These are phyloP conservation scores for Pyrenophora seminiperda DNA, from an alignment of 2,329 filamentous ascomycete genomes.

Conservation along the genomic window DNA sequence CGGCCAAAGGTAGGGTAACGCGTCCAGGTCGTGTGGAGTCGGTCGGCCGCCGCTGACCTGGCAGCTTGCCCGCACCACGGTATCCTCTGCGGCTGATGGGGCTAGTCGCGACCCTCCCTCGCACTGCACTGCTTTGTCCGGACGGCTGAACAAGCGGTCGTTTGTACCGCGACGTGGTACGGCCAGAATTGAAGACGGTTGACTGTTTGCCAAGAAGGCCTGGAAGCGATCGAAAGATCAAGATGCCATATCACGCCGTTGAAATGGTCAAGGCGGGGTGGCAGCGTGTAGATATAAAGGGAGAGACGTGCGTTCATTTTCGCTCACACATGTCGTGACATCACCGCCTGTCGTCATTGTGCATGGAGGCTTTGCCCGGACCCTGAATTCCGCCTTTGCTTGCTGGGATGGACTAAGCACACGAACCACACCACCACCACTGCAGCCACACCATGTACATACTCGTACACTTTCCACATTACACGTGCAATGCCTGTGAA, in stretches of 20 bases:
- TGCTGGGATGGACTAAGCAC: conserved; percentile 3
- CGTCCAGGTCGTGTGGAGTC: conserved; percentile 21
- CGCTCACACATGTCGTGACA: conserved; percentile 33
- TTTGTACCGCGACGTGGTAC: conserved; percentile 14
- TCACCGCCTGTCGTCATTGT: conserved; percentile 33
- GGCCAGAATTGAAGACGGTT: conserved; percentile 13
- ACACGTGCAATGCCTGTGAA: neutral
- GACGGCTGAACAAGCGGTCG: conserved; percentile 9
- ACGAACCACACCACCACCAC: conserved; percentile 4
- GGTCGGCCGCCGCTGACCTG: conserved; percentile 17
- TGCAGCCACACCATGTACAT: neutral
- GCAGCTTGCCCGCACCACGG: conserved; percentile 20
- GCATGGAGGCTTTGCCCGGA: conserved; percentile 26
- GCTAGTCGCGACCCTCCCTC: conserved; percentile 18
- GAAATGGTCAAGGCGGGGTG: conserved; percentile 25
- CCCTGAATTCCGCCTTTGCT: conserved; percentile 20
- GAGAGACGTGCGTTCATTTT: conserved; percentile 24
- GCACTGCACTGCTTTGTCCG: conserved; percentile 27
- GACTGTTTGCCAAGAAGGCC: conserved; percentile 37
- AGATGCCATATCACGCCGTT: conserved; percentile 24
- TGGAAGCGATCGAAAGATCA: conserved; percentile 42
- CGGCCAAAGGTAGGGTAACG: conserved; percentile 20
- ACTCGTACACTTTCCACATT: neutral
- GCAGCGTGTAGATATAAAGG: conserved; percentile 26
- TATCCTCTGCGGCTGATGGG: conserved; percentile 28